phyloP scores from a whole-genome alignment of 139 green algal genomes.

The Mychonastes homosphaera region DNA sequence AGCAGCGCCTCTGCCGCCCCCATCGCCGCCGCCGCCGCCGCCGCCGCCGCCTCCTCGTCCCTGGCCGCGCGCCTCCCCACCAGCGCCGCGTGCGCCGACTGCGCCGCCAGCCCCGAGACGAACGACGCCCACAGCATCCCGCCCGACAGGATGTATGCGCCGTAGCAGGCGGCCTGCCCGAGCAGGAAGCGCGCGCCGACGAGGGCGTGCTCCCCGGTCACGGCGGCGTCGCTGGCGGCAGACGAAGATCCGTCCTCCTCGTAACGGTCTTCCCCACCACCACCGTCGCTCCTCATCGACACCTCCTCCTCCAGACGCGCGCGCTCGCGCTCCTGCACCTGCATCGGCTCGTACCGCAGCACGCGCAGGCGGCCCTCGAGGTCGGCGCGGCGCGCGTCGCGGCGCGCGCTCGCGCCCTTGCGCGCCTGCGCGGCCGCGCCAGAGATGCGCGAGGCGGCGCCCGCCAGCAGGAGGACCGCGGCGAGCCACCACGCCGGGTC shows the following conservation, averaged over 20 bases:
- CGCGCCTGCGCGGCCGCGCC: neutral
- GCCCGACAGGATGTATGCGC: constrained; percentile 4
- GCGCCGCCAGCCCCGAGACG: constrained; percentile 6
- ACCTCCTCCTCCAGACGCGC: neutral
- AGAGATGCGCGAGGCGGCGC: neutral
- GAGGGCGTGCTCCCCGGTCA: constrained; percentile 6
- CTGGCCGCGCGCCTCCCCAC: no score
- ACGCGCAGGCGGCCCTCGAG: neutral
- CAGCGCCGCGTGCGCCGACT: no score
- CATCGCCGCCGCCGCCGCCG: no score
- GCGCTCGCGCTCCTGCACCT: neutral
- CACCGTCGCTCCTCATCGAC: constrained; percentile 4
- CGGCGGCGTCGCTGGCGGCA: neutral
- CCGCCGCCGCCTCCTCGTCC: no score
- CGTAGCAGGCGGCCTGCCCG: constrained; percentile 4
- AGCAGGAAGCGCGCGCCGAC: constrained; percentile 7
- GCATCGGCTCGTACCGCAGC: constrained; percentile 3
- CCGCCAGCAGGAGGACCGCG: neutral
- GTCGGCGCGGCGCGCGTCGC: neutral
- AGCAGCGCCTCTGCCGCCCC: no score
- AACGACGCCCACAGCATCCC: constrained; percentile 12
- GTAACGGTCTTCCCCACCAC: constrained; percentile 1
- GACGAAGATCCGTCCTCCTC: neutral
- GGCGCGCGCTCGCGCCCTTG: neutral
- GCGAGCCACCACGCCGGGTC: neutral